These are phyloP conservation scores for Peniophora sp. DNA, from an alignment of 1,284 basidiomycete genomes.

Conservation along the genomic window DNA sequence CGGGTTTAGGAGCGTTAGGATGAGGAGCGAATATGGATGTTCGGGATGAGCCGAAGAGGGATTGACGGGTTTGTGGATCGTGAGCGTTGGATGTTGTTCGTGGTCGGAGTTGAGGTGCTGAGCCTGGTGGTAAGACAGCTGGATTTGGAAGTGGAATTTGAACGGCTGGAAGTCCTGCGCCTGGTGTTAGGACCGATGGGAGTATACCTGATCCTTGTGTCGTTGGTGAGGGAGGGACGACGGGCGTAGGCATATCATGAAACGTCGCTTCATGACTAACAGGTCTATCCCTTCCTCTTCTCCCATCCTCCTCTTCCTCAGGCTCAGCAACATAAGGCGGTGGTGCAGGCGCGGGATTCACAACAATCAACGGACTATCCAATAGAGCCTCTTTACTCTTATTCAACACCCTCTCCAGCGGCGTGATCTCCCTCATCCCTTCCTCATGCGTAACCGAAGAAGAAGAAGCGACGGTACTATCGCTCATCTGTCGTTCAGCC, in stretches of 20 bases:
- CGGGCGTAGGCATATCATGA: conserved; percentile 2
- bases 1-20: conserved; percentile 62
- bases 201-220: conserved; percentile 5
- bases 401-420: conserved; percentile 12
- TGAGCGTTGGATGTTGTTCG: conserved; percentile 6
- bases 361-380: conserved; percentile 14
- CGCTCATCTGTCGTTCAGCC: conserved; percentile 15
- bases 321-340: conserved; percentile 6
- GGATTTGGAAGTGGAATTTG: conserved; percentile 23
- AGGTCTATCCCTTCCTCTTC: background rate
- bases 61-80: background rate
- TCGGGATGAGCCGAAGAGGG: conserved; percentile 15
- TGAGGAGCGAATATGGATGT: conserved; percentile 61
- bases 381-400: conserved; percentile 8
- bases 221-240: conserved; percentile 3
- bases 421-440: background rate
- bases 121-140: conserved; percentile 13
- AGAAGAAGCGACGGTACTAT: background rate
- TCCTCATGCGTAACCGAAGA: conserved; percentile 4
- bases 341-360: conserved; percentile 17
- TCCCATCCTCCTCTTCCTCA: background rate
- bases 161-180: conserved; percentile 17
- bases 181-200: conserved; percentile 10
- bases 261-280: background rate
- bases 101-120: conserved; percentile 11